Evolutionary conservation across 1,139 yeast genomes (phyloP).

Genomic region (Pneumocystis sp.): DNA sequence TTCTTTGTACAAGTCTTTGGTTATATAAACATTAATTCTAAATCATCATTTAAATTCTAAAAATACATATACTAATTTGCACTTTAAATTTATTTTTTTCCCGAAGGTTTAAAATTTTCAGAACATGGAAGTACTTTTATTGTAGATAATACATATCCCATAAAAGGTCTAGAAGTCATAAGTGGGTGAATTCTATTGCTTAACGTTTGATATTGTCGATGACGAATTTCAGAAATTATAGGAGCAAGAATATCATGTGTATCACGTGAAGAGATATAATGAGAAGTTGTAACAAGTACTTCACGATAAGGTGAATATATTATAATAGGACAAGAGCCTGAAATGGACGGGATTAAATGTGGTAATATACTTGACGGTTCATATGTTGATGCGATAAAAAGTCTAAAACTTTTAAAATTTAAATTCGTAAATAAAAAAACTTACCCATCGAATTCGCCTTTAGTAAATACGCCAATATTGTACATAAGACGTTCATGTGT

Average conservation of each 20-base stretch:
- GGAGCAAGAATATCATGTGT: slow-evolving; percentile 72
- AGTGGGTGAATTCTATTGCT: slow-evolving; percentile 90
- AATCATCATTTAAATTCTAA: not conserved
- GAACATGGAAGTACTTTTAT: slow-evolving; percentile 53
- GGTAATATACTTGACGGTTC: slow-evolving; percentile 54
- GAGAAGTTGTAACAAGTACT: slow-evolving; percentile 55
- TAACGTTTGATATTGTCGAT: slow-evolving; percentile 77
- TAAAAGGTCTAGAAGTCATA: slow-evolving; percentile 88
- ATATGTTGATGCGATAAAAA: slow-evolving; percentile 58
- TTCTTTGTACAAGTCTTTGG: not conserved
- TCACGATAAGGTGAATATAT: slow-evolving; percentile 74
- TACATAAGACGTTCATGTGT: slow-evolving; percentile 34
- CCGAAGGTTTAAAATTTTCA: not conserved
- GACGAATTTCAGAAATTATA: slow-evolving; percentile 64
- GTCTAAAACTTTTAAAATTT: not conserved
- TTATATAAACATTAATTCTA: too few relatives aligned
- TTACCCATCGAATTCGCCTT: slow-evolving; percentile 54
- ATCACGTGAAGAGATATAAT: slow-evolving; percentile 34
- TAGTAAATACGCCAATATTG: slow-evolving; percentile 39
- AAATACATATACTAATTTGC: not conserved
- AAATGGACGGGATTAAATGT: slow-evolving; percentile 46
- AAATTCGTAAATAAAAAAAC: not conserved
- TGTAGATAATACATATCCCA: slow-evolving; percentile 76
- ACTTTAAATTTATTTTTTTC: not conserved
- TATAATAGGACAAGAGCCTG: slow-evolving; percentile 78